These are phyloP conservation scores for Chaetomium sp. DNA, from an alignment of 2,329 filamentous ascomycete species.

Conservation along the genomic window DNA sequence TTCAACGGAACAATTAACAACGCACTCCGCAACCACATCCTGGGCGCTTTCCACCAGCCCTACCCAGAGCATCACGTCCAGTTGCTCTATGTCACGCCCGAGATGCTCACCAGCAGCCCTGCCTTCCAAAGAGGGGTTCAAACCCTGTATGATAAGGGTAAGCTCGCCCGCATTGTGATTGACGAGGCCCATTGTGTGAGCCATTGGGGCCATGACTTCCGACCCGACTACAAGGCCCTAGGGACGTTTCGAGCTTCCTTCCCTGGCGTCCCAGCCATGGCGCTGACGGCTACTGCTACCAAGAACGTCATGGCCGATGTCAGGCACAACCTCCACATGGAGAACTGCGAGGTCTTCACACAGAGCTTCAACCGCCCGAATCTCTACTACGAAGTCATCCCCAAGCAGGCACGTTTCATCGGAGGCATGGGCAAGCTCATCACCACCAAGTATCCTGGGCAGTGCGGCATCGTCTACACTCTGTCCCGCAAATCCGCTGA, in stretches of 20 bases:
- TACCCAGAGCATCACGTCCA: slow-evolving; percentile 78
- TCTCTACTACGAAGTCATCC: slow-evolving; percentile 80
- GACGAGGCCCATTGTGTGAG: slow-evolving; percentile 99
- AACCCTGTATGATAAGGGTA: slow-evolving; percentile 67
- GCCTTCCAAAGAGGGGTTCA: slow-evolving; percentile 67
- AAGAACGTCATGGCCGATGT: slow-evolving; percentile 90
- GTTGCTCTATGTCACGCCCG: slow-evolving; percentile 91
- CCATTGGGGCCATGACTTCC: slow-evolving; percentile 98
- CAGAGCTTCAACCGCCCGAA: slow-evolving; percentile 99
- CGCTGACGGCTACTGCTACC: slow-evolving; percentile 92
- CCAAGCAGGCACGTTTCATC: slow-evolving; percentile 64
- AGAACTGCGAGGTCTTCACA: slow-evolving; percentile 74
- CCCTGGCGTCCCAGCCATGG: slow-evolving; percentile 84
- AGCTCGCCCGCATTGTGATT: slow-evolving; percentile 88
- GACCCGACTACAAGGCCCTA: slow-evolving; percentile 89
- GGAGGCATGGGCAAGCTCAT: slow-evolving; percentile 66
- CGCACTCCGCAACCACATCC: slow-evolving; percentile 66
- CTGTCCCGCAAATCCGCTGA: slow-evolving; percentile 84
- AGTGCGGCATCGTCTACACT: slow-evolving; percentile 92
- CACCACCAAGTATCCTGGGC: slow-evolving; percentile 64
- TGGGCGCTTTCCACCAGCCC: slow-evolving; percentile 62
- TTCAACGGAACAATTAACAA: slow-evolving; percentile 75
- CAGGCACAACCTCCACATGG: slow-evolving; percentile 85
- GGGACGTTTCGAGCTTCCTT: slow-evolving; percentile 73
- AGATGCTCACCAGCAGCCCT: slow-evolving; percentile 87